These are phyloP conservation scores for Pleurotus giganteus DNA, from an alignment of 768 basidiomycete genomes.

Conservation along the genomic window DNA sequence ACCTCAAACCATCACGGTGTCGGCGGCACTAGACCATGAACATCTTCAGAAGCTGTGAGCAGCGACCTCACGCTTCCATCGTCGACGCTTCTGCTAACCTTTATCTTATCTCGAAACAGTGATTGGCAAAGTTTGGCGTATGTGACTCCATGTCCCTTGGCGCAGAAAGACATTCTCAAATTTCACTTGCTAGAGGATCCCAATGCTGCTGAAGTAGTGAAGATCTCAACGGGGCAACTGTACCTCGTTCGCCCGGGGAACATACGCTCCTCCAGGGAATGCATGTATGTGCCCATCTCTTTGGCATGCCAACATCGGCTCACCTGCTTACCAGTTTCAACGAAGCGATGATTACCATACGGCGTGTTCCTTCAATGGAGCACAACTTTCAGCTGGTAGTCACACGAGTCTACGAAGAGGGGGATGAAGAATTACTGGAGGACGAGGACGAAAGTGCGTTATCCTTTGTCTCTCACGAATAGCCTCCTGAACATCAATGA, in stretches of 20 bases:
- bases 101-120: slow-evolving; percentile 43
- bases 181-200: slow-evolving; percentile 68
- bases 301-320: background rate
- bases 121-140: slow-evolving; percentile 93
- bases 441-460: slow-evolving; percentile 86
- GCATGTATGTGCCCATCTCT: slow-evolving; percentile 70
- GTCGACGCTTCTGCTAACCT: slow-evolving; percentile 8
- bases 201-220: slow-evolving; percentile 92
- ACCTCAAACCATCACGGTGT: background rate
- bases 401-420: slow-evolving; percentile 96
- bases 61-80: slow-evolving; percentile 9
- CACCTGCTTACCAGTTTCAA: slow-evolving; percentile 63
- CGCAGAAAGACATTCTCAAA: slow-evolving; percentile 21
- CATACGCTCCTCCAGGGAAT: slow-evolving; percentile 90
- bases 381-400: slow-evolving; percentile 91
- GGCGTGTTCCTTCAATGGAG: slow-evolving; percentile 72
- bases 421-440: slow-evolving; percentile 90
- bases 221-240: slow-evolving; percentile 88
- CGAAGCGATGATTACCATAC: slow-evolving; percentile 92
- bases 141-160: slow-evolving; percentile 30
- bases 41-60: slow-evolving; percentile 79
- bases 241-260: slow-evolving; percentile 90
- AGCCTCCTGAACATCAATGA: background rate
- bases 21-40: slow-evolving; percentile 53
- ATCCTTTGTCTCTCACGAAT: background rate